A percentile compares a stretch with the other conserved stretches of the same genome.
Evolutionary conservation across 768 basidiomycete species (phyloP).

Genomic region (Tylopilus rubrobrunneus): DNA sequence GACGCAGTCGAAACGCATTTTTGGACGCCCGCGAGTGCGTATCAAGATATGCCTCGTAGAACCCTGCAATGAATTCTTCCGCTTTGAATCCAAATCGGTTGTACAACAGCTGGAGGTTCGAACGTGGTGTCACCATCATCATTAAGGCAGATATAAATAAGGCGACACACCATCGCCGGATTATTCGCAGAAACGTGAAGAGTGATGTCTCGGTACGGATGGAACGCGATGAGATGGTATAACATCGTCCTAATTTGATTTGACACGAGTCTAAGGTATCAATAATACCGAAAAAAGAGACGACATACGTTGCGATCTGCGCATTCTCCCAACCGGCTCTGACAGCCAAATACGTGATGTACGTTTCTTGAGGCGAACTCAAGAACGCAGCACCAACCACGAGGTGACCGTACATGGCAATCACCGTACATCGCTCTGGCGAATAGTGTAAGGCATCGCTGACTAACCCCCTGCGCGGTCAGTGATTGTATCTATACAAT

Average conservation of each 20-base stretch:
- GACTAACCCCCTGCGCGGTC: conserved; percentile 39
- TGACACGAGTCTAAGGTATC: not conserved
- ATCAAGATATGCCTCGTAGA: conserved; percentile 78
- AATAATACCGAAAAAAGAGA: not conserved
- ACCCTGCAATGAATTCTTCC: conserved; percentile 77
- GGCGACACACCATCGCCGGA: conserved; percentile 61
- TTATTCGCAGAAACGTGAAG: conserved; percentile 81
- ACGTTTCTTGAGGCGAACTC: conserved; percentile 76
- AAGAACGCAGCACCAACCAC: conserved; percentile 75
- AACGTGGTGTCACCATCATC: not conserved
- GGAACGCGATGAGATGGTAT: conserved; percentile 67
- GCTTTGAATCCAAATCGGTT: conserved; percentile 88
- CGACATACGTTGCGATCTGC: conserved; percentile 66
- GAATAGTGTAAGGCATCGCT: conserved; percentile 63
- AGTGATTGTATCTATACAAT: not conserved
- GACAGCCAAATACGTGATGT: conserved; percentile 80
- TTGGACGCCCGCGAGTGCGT: conserved; percentile 66
- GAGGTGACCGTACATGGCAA: conserved; percentile 65
- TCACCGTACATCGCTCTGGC: conserved; percentile 72
- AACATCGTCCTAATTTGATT: conserved; percentile 57
- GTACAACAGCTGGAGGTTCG: conserved; percentile 45
- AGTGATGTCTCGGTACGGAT: conserved; percentile 74
- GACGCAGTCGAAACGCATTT: conserved; percentile 75
- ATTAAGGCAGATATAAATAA: not conserved
- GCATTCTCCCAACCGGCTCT: conserved; percentile 78